Base-by-base conservation (phyloP, 352 stramenopile genomes). In the Pythium brassicae region DNA sequence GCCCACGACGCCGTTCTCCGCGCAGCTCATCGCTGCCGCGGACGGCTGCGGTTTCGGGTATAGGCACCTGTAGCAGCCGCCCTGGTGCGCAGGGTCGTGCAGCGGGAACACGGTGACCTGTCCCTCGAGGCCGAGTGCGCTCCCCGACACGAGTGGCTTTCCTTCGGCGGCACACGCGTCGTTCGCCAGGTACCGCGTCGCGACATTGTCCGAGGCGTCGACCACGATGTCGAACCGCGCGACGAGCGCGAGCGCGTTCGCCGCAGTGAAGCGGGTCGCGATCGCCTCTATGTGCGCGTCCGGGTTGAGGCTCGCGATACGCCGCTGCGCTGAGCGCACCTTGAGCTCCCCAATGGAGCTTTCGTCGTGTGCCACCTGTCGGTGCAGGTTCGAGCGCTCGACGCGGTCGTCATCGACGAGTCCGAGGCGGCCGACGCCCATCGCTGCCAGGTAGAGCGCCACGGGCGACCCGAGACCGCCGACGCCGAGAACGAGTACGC, bases 21-120 rank as follows among this genome's bases (percentile, higher is more conserved):
- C 87, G 57, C 97, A 99, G 54, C 78, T 96, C 66, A 83, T 87
- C 54, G 72, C 84, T 1, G 71, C 34, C 6, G 50, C 32, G 3
- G 51, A 48, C 14, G 61, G 61, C 37, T 82, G 78, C 9, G 88
- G 88, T 49, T 77, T 90, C 15, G 97, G 95, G 67, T 98, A 99
- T 26, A 99, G 63, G 59, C 97, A 99, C n/a, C 95, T 86, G 68
- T 99, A 99, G 68, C 97, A 99, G 1, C 84, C 72, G 0, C 58
- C 54, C 1, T 57, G 53, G 9, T 68, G 43, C 10, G 69, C 63
- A 14, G 65, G 44, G 6, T 77, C 54, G 66, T 54, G 37, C 12
- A 94, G 97, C 35, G 96, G 87, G 65, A 98, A 98, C 11, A 99
- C 94, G 0, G 95, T 96, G 25, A 99, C 78, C 63, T 99, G 96